Evolutionary conservation across 768 basidiomycete species (phyloP), one percentile per base, ranked within the genome.

Genomic region (Lepiota subincarnata): DNA sequence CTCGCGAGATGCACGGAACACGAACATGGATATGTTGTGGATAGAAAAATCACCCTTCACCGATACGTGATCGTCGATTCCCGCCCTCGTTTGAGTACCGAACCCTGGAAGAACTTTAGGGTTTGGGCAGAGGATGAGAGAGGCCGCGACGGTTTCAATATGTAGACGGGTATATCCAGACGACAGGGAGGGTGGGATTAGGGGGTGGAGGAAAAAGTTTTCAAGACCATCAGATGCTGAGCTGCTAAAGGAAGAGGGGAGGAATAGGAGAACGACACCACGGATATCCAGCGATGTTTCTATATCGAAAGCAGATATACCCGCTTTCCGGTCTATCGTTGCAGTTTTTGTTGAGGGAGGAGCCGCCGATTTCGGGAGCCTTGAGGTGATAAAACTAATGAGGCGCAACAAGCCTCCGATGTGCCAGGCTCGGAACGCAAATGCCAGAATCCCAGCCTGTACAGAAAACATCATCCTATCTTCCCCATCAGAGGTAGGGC

Each of bases 21-120:
- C 72, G 57, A 88, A 84, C 8, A 80, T 60, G 13, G 86, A 85
- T 1, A 87, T 10, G 42, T 89, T 87, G 8, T 61, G 58, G 10
- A 81, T 40, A 6, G 37, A 57, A 28, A 63, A 55, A 37, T 26
- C 58, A 35, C 18, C 60, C 31, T 38, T 49, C 44, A 47, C 37
- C 14, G 43, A 49, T 11, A 28, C 11, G 35, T 35, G 37, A 31
- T 37, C 14, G 18, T 22, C 34, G 14, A 18, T 12, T 18, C 37
- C 10, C 13, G 42, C 16, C 14, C 18, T 34, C 13, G 24, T 7
- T 31, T 37, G 49, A n/a, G 6, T 14, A 12, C 28, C n/a, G 12
- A 6, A n/a, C 16, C 10, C 34, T 10, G 19, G 26, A 13, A 16
- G 2, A 14, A 19, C 31, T 20, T 50, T 22, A 11, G 44, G 18